phyloP scores from a whole-genome alignment of 2,329 filamentous ascomycete genomes.

The Sporothrix luriei region DNA sequence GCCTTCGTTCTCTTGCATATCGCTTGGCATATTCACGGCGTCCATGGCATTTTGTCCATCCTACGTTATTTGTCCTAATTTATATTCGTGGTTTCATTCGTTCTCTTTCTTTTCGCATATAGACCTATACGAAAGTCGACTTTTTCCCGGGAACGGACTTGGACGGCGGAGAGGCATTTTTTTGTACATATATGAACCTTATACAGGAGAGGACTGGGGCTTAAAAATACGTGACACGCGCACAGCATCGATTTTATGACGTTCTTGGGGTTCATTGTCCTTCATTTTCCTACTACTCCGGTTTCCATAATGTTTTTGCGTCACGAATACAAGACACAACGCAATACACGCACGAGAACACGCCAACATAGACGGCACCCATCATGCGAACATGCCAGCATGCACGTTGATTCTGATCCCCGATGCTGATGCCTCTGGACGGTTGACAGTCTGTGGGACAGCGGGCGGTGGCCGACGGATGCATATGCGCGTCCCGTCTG shows the following conservation, averaged over 20 bases:
- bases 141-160: not conserved
- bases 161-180: not conserved
- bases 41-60: not conserved
- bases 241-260: not conserved
- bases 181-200: not conserved
- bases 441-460: not conserved
- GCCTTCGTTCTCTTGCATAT: not conserved
- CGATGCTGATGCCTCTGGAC: not conserved
- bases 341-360: not conserved
- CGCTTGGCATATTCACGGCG: conserved; percentile 18
- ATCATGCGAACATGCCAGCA: not conserved
- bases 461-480: not conserved
- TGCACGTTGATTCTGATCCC: not conserved
- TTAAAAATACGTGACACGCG: conserved; percentile 7
- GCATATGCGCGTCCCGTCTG: conserved; percentile 6
- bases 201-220: conserved; percentile 3
- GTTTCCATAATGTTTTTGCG: no score
- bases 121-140: conserved; percentile 11
- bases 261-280: not conserved
- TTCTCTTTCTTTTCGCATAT: not conserved
- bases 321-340: not conserved
- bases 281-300: not conserved
- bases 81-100: not conserved
- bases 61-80: conserved; percentile 16
- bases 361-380: not conserved